Conservation (phyloP, 352 stramenopile species). For the Pythium apleroticum region DNA sequence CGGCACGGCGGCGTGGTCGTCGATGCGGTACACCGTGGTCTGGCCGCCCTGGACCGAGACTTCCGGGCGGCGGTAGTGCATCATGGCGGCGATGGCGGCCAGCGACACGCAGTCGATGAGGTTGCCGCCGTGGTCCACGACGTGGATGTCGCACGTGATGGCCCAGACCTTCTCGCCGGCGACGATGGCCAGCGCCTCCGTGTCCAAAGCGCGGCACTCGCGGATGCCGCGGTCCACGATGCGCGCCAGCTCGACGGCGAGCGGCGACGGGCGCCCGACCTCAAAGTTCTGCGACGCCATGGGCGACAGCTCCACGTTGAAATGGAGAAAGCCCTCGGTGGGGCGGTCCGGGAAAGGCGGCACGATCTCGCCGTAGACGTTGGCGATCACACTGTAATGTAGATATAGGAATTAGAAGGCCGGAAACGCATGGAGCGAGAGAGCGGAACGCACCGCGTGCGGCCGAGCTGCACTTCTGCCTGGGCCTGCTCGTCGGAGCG, state of each 20-base stretch:
- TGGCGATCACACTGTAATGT: conserved; percentile 60
- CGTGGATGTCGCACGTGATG: conserved; percentile 89
- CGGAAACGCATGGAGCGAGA: neutral
- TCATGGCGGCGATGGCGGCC: conserved; percentile 91
- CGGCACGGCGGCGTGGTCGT: conserved; percentile 90
- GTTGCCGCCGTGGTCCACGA: conserved; percentile 93
- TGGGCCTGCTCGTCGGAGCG: conserved; percentile 73
- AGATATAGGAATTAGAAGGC: neutral
- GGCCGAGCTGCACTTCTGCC: conserved; percentile 75
- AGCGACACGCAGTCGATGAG: conserved; percentile 91
- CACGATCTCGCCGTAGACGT: conserved; percentile 85
- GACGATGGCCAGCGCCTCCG: conserved; percentile 92
- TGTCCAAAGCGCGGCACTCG: conserved; percentile 92
- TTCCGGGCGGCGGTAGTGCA: conserved; percentile 92
- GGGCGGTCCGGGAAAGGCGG: conserved; percentile 84
- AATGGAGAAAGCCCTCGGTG: conserved; percentile 86
- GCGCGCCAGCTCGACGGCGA: conserved; percentile 79
- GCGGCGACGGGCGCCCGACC: conserved; percentile 40
- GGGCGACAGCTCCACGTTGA: conserved; percentile 81
- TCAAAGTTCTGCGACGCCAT: conserved; percentile 86
- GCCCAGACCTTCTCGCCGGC: conserved; percentile 94
- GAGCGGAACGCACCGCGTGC: conserved; percentile 53
- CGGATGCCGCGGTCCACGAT: conserved; percentile 92
- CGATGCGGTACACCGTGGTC: conserved; percentile 76
- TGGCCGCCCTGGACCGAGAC: conserved; percentile 66